Evolutionary conservation across 75 land plant species (phyloP).

Genomic region (Gnetum montanum): DNA sequence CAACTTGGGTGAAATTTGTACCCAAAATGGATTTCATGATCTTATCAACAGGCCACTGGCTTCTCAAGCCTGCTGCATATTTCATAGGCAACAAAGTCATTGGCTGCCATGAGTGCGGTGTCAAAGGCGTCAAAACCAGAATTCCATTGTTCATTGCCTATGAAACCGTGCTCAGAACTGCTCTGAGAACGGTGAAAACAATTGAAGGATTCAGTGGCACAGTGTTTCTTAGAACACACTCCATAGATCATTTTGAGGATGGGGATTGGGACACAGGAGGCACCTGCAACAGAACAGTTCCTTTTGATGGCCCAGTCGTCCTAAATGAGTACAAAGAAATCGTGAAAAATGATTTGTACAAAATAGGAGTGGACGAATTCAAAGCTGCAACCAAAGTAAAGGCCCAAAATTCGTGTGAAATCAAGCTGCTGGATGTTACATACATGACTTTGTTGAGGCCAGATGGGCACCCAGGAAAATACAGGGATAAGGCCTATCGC

Average conservation of each 20-base stretch:
- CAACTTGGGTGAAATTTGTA: constrained; percentile 4
- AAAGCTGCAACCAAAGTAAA: constrained; percentile 9
- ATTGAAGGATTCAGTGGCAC: constrained; percentile 19
- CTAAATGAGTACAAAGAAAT: no score
- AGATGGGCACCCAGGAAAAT: constrained; percentile 77
- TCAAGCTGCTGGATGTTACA: constrained; percentile 51
- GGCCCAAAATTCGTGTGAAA: not conserved
- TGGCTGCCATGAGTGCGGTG: constrained; percentile 39
- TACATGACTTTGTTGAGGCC: constrained; percentile 47
- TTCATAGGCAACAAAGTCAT: constrained; percentile 12
- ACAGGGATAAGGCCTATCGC: constrained; percentile 19
- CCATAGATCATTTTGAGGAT: constrained; percentile 79
- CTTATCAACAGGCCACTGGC: constrained; percentile 33
- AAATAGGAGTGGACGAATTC: constrained; percentile 43
- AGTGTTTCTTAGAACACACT: constrained; percentile 57
- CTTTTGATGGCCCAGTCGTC: constrained; percentile 16
- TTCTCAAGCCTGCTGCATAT: constrained; percentile 19
- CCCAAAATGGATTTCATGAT: constrained; percentile 8
- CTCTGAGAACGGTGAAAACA: not conserved
- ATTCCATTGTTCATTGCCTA: no score
- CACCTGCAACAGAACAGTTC: constrained; percentile 47
- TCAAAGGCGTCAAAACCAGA: no score
- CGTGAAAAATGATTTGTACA: constrained; percentile 31
- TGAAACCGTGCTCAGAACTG: not conserved
- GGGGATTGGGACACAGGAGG: constrained; percentile 80